Base-by-base conservation (phyloP, 345 rosid species). In the Boechera stricta region DNA sequence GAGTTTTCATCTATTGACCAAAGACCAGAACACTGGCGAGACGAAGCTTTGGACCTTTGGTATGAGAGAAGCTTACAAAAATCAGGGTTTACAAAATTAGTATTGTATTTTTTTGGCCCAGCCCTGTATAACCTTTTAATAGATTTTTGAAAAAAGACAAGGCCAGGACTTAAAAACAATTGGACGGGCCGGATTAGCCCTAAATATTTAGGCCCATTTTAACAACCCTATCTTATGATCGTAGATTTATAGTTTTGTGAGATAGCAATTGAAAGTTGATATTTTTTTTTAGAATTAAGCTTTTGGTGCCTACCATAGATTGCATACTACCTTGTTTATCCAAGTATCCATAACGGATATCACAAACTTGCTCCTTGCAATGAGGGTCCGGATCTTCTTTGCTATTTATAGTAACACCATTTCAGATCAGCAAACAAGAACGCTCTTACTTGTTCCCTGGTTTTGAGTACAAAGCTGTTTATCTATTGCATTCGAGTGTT, bases 171-270 rank as follows among this genome's bases (percentile, higher is more conserved):
- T n/a, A n/a, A n/a, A n/a, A n/a, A n/a, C n/a, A n/a, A n/a, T n/a
- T n/a, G n/a, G n/a, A n/a, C n/a, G n/a, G n/a, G n/a, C n/a, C n/a
- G n/a, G n/a, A n/a, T n/a, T n/a, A n/a, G n/a, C n/a, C n/a, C n/a
- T n/a, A n/a, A n/a, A n/a, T n/a, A n/a, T n/a, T n/a, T n/a, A n/a
- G n/a, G n/a, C n/a, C n/a, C n/a, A n/a, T n/a, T n/a, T n/a, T n/a
- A n/a, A n/a, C n/a, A n/a, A n/a, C n/a, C n/a, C 7, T 64, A 5
- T 53, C 64, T 53, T 39, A 12, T 64, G 54, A 21, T 54, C 53
- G 16, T 52, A 62, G 47, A 21, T 21, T 21, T 0, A 21, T 21
- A 21, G 24, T 21, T 24, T 0, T 29, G 8, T 2, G 7, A 42
- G 18, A 64, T 63, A 39, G 52, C 28, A 24, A 6, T 24, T 45